phyloP scores from a whole-genome alignment of 345 rosid species.

The Chamaenerion angustifolium region DNA sequence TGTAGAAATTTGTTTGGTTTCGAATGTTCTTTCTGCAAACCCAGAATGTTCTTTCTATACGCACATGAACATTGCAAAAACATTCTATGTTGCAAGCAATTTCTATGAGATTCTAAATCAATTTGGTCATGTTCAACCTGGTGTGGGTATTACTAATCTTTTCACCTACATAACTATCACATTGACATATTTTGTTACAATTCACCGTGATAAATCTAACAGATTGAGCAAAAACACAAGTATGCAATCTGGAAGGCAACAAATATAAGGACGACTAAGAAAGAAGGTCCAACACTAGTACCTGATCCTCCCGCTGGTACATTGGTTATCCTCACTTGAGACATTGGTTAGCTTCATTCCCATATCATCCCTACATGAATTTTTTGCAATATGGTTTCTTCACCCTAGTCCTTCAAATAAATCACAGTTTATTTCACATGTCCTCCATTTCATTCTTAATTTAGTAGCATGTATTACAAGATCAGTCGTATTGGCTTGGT shows the following conservation, averaged over 20 bases:
- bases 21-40: no score
- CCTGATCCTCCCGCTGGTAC: slow-evolving; percentile 83
- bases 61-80: slow-evolving; percentile 89
- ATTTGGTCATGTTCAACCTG: slow-evolving; percentile 74
- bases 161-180: neutral
- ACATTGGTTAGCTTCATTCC: slow-evolving; percentile 19
- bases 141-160: slow-evolving; percentile 35
- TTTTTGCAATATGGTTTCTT: no score
- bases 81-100: slow-evolving; percentile 92
- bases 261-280: slow-evolving; percentile 86
- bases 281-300: slow-evolving; percentile 83
- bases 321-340: no score
- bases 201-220: neutral
- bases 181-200: neutral
- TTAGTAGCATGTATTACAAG: no score
- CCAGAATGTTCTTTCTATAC: slow-evolving; percentile 8
- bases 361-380: neutral
- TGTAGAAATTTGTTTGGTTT: no score
- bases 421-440: no score
- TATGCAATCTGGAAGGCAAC: slow-evolving; percentile 95
- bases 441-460: no score
- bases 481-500: no score
- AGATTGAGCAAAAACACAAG: slow-evolving; percentile 91
- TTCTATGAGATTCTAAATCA: slow-evolving; percentile 85
- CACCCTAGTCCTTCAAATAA: no score